Evolutionary conservation across 2,329 filamentous ascomycete species (phyloP).

Genomic region (Mycosphaerella sp.): DNA sequence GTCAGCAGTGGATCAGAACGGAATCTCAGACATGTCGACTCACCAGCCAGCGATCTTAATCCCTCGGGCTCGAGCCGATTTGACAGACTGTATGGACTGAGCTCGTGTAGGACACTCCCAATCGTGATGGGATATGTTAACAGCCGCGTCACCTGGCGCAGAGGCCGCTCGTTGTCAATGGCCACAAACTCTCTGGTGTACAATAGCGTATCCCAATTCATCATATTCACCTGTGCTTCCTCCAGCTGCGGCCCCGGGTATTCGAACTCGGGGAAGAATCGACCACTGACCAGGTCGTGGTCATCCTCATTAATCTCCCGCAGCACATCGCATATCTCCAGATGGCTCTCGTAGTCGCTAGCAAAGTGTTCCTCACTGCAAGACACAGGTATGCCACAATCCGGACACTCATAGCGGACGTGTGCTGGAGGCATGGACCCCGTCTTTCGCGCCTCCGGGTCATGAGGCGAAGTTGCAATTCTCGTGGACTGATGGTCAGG

Average conservation of each 20-base stretch:
- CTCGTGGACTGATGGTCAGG: constrained; percentile 75
- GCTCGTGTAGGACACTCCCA: constrained; percentile 83
- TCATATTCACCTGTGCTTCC: constrained; percentile 92
- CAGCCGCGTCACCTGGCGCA: constrained; percentile 88
- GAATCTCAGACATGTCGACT: constrained; percentile 32
- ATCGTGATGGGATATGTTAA: constrained; percentile 92
- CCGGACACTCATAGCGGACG: constrained; percentile 89
- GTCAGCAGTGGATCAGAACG: constrained; percentile 14
- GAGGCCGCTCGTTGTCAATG: constrained; percentile 79
- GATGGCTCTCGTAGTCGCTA: constrained; percentile 86
- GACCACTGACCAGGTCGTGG: constrained; percentile 83
- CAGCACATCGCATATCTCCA: constrained; percentile 86
- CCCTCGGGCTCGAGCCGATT: constrained; percentile 79
- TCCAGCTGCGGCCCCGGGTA: constrained; percentile 87
- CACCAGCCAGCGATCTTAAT: constrained; percentile 87
- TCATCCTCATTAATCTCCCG: constrained; percentile 97
- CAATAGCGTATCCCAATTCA: constrained; percentile 95
- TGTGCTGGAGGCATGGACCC: constrained; percentile 64
- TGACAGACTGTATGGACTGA: constrained; percentile 84
- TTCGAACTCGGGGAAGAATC: constrained; percentile 88
- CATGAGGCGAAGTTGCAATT: constrained; percentile 56
- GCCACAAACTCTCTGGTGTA: constrained; percentile 89
- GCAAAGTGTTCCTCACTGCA: constrained; percentile 95
- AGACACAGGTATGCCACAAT: constrained; percentile 89
- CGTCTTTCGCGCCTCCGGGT: constrained; percentile 56